Conservation (phyloP, 2,329 filamentous ascomycete species). For the Periconia sp. region DNA sequence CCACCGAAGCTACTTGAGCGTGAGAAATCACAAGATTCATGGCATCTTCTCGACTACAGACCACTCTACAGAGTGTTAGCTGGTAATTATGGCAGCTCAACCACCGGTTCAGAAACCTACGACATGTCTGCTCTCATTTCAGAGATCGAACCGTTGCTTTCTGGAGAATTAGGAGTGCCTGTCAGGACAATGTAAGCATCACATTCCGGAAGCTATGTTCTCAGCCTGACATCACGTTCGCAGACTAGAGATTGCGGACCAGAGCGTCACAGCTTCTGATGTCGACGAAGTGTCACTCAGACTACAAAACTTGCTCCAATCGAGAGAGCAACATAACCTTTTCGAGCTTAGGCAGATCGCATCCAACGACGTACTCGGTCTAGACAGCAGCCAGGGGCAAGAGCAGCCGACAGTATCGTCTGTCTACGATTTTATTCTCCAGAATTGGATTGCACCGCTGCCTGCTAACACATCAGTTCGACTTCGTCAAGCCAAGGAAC, state of each 20-base stretch:
- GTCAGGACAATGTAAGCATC: constrained; percentile 32
- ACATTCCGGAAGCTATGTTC: background rate
- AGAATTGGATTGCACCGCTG: constrained; percentile 39
- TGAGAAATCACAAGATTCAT: background rate
- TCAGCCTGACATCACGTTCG: constrained; percentile 10
- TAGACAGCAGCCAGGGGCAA: constrained; percentile 11
- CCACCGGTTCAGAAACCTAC: background rate
- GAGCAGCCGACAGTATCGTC: constrained; percentile 21
- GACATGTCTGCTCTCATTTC: constrained; percentile 20
- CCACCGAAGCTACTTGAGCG: constrained; percentile 3
- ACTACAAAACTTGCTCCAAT: constrained; percentile 24
- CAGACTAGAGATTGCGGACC: constrained; percentile 29
- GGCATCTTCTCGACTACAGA: constrained; percentile 12
- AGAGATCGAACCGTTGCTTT: constrained; percentile 20
- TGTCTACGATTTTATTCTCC: constrained; percentile 40
- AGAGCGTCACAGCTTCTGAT: constrained; percentile 28
- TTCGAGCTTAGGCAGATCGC: constrained; percentile 25
- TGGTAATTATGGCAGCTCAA: background rate
- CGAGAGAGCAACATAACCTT: constrained; percentile 1
- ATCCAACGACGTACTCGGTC: constrained; percentile 16
- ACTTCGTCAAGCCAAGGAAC: constrained; percentile 38
- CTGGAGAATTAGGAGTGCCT: constrained; percentile 11
- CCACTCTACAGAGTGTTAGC: constrained; percentile 22
- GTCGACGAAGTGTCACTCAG: constrained; percentile 36
- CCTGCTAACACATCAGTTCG: constrained; percentile 27